These are phyloP conservation scores for Avena eriantha DNA, from an alignment of 176 grass and related monocot species.

Conservation along the genomic window DNA sequence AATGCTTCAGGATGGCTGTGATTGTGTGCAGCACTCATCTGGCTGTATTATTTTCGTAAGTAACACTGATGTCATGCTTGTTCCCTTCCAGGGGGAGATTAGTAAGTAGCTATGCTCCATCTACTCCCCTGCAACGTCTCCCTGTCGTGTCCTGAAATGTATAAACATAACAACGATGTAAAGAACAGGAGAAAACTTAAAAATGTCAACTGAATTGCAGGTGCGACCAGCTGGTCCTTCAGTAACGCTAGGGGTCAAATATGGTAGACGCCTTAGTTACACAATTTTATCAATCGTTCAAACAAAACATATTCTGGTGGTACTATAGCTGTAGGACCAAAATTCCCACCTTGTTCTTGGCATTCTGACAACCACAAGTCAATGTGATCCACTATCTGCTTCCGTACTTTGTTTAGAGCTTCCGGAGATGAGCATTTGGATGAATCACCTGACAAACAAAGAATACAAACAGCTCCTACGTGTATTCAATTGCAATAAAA, in stretches of 20 bases:
- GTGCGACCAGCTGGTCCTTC: not conserved
- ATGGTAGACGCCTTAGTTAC: not conserved
- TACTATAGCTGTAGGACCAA: not conserved
- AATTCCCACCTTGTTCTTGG: constrained; percentile 63
- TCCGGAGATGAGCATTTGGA: constrained; percentile 87
- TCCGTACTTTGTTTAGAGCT: constrained; percentile 81
- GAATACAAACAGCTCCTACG: constrained; percentile 9
- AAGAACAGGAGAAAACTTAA: not conserved
- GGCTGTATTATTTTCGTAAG: not conserved
- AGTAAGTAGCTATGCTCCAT: constrained; percentile 39
- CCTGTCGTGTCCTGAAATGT: constrained; percentile 44
- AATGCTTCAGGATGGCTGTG: not conserved
- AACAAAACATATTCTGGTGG: not conserved
- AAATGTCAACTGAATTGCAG: constrained; percentile 1
- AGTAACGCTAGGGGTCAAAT: not conserved
- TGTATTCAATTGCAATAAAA: constrained; percentile 5
- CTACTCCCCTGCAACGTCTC: constrained; percentile 33
- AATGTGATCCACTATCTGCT: constrained; percentile 73
- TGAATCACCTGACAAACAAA: constrained; percentile 64
- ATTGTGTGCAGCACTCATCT: not conserved
- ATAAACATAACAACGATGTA: not conserved
- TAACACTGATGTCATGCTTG: not conserved
- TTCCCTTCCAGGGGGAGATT: not conserved
- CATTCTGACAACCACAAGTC: constrained; percentile 96
- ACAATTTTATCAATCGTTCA: not conserved